Conservation (phyloP, 768 basidiomycete genomes). For the Tephrocybe rancida region DNA sequence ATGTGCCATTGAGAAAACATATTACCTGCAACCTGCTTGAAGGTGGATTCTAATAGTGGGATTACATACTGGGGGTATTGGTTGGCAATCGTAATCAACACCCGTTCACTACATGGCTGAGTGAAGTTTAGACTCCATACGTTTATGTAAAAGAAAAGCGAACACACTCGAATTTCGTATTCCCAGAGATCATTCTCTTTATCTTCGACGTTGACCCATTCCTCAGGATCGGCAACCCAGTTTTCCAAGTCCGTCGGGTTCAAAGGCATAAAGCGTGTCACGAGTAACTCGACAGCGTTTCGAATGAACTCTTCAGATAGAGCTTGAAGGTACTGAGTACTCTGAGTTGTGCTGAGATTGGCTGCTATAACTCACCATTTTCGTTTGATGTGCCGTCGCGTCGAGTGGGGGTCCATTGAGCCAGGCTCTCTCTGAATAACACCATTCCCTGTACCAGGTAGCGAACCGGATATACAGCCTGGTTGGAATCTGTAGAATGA, state of each 20-base stretch:
- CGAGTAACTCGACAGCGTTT: conserved; percentile 71
- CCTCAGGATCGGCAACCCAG: conserved; percentile 90
- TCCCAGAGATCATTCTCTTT: conserved; percentile 93
- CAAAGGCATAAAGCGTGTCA: conserved; percentile 85
- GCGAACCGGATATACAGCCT: conserved; percentile 73
- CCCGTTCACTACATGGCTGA: conserved; percentile 93
- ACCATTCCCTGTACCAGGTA: conserved; percentile 86
- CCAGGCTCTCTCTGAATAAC: conserved; percentile 80
- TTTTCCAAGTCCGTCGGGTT: conserved; percentile 78
- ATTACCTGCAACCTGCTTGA: conserved; percentile 64
- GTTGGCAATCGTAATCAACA: conserved; percentile 75
- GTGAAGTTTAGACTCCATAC: not conserved
- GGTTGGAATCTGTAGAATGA: conserved; percentile 51
- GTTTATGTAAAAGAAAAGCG: not conserved
- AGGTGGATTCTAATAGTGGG: conserved; percentile 63
- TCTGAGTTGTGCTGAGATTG: not conserved
- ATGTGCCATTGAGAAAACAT: conserved; percentile 5
- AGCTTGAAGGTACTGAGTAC: conserved; percentile 35
- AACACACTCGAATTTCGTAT: conserved; percentile 82
- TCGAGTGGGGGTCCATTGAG: conserved; percentile 72
- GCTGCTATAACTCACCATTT: conserved; percentile 44
- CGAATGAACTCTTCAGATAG: conserved; percentile 73
- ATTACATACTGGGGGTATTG: conserved; percentile 72
- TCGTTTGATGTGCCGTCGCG: conserved; percentile 62
- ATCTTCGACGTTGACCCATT: conserved; percentile 91